Percentiles rank a stretch among this genome's conserved stretches.
These are phyloP conservation scores for Ettlia oleoabundans DNA, from an alignment of 139 green algal species.

Conservation along the genomic window DNA sequence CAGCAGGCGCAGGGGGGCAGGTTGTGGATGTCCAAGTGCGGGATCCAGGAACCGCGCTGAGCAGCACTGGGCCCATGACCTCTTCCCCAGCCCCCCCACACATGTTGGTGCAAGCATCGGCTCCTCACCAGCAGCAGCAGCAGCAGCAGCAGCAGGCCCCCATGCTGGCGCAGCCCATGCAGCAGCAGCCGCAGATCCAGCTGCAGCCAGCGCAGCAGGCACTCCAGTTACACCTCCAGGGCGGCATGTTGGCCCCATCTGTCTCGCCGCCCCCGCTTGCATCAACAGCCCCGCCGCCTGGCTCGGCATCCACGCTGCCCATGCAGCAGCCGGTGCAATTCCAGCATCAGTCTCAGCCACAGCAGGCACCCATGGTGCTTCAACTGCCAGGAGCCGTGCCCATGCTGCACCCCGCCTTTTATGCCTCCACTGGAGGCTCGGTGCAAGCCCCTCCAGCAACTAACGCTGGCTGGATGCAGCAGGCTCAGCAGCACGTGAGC, in stretches of 20 bases:
- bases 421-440: too few species aligned
- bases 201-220: neutral
- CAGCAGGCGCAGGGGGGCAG: neutral
- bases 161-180: neutral
- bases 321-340: neutral
- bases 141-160: neutral
- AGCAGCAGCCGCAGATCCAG: neutral
- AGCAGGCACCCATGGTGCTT: neutral
- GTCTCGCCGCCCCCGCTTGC: too few species aligned
- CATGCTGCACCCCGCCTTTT: neutral
- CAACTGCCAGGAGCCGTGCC: neutral
- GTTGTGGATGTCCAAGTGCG: too few species aligned
- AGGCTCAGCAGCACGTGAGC: neutral
- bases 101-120: too few species aligned
- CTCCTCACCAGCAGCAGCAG: too few species aligned
- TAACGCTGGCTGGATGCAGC: neutral
- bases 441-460: neutral
- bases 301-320: neutral
- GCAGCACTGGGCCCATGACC: too few species aligned
- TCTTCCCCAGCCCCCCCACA: too few species aligned
- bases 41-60: too few species aligned
- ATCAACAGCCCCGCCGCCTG: neutral
- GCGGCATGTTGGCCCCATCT: too few species aligned
- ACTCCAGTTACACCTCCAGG: neutral
- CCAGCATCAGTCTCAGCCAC: neutral